Evolutionary conservation across 495 filamentous ascomycete species (phyloP), one percentile per base, ranked within the genome.

Genomic region (Talaromyces liani): DNA sequence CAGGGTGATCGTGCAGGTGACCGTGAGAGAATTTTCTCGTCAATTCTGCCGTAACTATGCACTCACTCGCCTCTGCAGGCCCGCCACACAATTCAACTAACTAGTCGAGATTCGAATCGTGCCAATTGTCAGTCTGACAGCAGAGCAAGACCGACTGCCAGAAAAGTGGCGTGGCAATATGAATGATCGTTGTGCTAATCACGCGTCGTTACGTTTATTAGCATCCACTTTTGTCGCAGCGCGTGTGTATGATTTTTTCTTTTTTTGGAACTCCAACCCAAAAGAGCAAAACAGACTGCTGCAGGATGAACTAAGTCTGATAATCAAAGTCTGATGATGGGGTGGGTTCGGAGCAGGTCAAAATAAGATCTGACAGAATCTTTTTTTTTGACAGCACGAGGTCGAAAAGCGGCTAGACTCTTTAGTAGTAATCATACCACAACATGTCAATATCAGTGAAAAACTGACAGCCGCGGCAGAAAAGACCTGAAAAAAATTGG

Each of bases 21-120:
- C 22, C n/a, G 45, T 18, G 58, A 57, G 51, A 65, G 59, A 57
- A 63, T n/a, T 49, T 65, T 47, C 49, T 54, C 45, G 41, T 65
- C 57, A 39, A 20, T 61, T 39, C 53, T 57, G 18, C 18, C 18
- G 45, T 49, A 49, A 22, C 45, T 20, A 49, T 49, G 45, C n/a
- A 49, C 45, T 49, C 45, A 49, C 18, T 49, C 45, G 45, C 45
- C 45, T 49, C 45, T 49, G n/a, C n/a, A 20, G 45, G 45, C 45
- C 45, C 45, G 22, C 45, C 45, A 20, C 45, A 49, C 45, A 49
- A 49, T 49, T 45, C 45, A 49, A 18, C 45, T 49, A 49, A 22
- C 18, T 49, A 49, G 45, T 49, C 45, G 45, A 49, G n/a, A 49
- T 49, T 49, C 22, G 45, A 49, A 49, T 49, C 12, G 45, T 20